Percentiles rank a stretch among this genome's conserved stretches.
phyloP scores from a whole-genome alignment of 352 stramenopile species.

The Stephanocyclus meneghinianus region DNA sequence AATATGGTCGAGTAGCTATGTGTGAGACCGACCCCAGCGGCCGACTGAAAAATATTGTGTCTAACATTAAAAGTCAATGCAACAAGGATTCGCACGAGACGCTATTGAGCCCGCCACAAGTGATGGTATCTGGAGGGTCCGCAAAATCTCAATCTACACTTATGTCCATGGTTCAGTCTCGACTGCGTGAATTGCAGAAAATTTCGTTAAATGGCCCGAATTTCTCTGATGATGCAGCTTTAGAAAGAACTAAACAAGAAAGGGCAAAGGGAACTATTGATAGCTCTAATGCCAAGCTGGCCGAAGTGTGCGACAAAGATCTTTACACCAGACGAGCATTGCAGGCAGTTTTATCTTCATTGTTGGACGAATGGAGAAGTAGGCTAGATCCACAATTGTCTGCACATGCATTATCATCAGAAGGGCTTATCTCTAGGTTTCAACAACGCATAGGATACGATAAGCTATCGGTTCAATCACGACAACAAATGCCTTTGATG shows the following conservation, averaged over 20 bases:
- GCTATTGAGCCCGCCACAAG: slow-evolving; percentile 19
- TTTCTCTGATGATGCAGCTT: slow-evolving; percentile 4
- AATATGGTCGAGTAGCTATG: slow-evolving; percentile 32
- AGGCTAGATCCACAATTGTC: slow-evolving; percentile 22
- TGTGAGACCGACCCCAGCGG: slow-evolving; percentile 54
- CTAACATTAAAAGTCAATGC: slow-evolving; percentile 11
- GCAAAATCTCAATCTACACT: slow-evolving; percentile 26
- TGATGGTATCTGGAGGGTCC: slow-evolving; percentile 46
- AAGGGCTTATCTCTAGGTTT: too few relatives aligned
- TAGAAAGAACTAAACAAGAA: background rate
- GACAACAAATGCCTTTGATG: slow-evolving; percentile 32
- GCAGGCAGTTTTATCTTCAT: slow-evolving; percentile 31
- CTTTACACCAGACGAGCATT: slow-evolving; percentile 5
- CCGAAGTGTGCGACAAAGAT: background rate
- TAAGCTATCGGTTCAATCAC: background rate
- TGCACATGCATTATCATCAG: too few relatives aligned
- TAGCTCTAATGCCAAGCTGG: background rate
- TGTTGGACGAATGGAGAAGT: slow-evolving; percentile 50
- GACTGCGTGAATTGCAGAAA: slow-evolving; percentile 23
- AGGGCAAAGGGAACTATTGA: background rate
- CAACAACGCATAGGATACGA: too few relatives aligned
- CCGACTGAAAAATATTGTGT: slow-evolving; percentile 23
- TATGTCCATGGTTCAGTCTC: slow-evolving; percentile 24
- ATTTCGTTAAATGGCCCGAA: background rate
- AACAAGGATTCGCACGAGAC: background rate